These are phyloP conservation scores for Pulveroboletus sp. DNA, from an alignment of 768 basidiomycete genomes.

Conservation along the genomic window DNA sequence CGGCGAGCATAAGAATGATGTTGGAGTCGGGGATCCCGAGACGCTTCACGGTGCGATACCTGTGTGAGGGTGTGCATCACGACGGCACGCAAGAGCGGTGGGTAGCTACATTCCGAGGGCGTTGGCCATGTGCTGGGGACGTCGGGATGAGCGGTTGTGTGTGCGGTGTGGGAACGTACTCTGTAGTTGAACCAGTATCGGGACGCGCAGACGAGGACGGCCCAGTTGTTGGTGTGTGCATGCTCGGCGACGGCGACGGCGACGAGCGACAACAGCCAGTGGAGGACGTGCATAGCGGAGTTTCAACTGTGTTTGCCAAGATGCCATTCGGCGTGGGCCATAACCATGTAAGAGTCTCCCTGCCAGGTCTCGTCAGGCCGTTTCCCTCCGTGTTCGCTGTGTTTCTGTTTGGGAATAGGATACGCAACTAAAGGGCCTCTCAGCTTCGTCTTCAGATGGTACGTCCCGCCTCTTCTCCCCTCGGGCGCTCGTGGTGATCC, in stretches of 20 bases:
- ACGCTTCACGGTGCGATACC: slow-evolving; percentile 98
- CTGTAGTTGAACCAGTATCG: slow-evolving; percentile 99
- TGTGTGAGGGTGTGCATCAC: slow-evolving; percentile 28
- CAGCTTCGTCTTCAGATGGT: slow-evolving; percentile 30
- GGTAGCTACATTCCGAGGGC: slow-evolving; percentile 88
- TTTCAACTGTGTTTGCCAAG: slow-evolving; percentile 22
- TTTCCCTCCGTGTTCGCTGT: slow-evolving; percentile 67
- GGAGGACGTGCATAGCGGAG: no score
- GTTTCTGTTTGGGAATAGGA: slow-evolving; percentile 64
- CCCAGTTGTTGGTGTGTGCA: slow-evolving; percentile 96
- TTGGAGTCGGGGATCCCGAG: slow-evolving; percentile 98
- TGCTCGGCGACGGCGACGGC: slow-evolving; percentile 31
- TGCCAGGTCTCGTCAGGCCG: slow-evolving; percentile 34
- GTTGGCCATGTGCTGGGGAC: slow-evolving; percentile 92
- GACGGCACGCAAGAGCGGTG: neutral
- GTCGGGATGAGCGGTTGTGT: neutral
- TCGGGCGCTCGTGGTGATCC: slow-evolving; percentile 2
- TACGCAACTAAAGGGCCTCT: slow-evolving; percentile 41
- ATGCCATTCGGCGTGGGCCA: slow-evolving; percentile 11
- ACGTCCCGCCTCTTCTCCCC: slow-evolving; percentile 1
- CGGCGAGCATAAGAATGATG: slow-evolving; percentile 98
- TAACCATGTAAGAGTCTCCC: slow-evolving; percentile 61
- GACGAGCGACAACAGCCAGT: no score
- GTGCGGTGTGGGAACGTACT: slow-evolving; percentile 42
- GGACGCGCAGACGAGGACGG: slow-evolving; percentile 91